Conservation (phyloP, 805 yeast genomes). For the Spathaspora sp. region DNA sequence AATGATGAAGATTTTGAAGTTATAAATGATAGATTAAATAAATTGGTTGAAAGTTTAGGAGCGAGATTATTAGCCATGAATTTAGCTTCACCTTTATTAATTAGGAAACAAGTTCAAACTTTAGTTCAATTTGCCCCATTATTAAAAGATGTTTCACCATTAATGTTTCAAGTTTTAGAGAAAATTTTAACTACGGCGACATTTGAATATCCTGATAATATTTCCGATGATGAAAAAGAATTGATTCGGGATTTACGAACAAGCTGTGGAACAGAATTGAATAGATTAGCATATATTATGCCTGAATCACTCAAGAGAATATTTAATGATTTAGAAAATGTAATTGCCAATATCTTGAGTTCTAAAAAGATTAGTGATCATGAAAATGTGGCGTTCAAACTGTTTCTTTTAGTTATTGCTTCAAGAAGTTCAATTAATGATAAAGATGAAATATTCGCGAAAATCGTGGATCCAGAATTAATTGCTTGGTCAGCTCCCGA, state of each 20-base stretch:
- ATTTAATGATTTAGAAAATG: constrained; percentile 77
- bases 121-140: constrained; percentile 92
- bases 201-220: constrained; percentile 65
- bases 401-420: constrained; percentile 87
- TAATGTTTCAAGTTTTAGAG: constrained; percentile 83
- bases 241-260: constrained; percentile 82
- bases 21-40: constrained; percentile 48
- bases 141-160: constrained; percentile 66
- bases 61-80: constrained; percentile 72
- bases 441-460: constrained; percentile 73
- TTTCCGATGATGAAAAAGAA: constrained; percentile 73
- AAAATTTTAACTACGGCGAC: constrained; percentile 82
- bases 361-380: constrained; percentile 76
- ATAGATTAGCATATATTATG: constrained; percentile 90
- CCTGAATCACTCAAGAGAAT: constrained; percentile 85
- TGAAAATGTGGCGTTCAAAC: constrained; percentile 90
- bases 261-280: constrained; percentile 91
- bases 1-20: constrained; percentile 50
- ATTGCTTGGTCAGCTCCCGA: constrained; percentile 89
- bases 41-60: constrained; percentile 65
- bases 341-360: constrained; percentile 65
- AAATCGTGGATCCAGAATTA: constrained; percentile 90
- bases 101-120: constrained; percentile 85
- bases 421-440: constrained; percentile 75
- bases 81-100: constrained; percentile 73